Conservation (phyloP, 2,329 filamentous ascomycete genomes). For the Sporothrix brunneoviolacea region DNA sequence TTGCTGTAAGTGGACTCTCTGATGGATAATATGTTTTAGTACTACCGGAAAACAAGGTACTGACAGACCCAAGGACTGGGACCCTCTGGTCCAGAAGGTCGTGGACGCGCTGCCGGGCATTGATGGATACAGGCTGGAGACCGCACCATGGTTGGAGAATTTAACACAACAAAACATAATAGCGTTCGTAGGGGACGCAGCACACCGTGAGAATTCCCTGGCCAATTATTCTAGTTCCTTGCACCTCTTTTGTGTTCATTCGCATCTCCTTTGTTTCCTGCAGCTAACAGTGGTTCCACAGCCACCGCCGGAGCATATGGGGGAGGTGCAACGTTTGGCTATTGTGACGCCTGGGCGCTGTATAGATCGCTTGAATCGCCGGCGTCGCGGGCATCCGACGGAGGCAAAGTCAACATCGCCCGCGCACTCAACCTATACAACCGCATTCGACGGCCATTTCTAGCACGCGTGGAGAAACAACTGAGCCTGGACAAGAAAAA, state of each 20-base stretch:
- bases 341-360: conserved; percentile 9
- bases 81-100: conserved; percentile 5
- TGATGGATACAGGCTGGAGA: conserved; percentile 8
- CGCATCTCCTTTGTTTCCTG: neutral
- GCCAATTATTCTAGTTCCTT: too few species aligned
- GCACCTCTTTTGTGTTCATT: neutral
- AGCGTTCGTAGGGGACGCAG: conserved; percentile 11
- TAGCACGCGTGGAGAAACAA: conserved; percentile 9
- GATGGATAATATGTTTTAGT: too few species aligned
- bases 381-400: too few species aligned
- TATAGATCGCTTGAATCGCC: conserved; percentile 1
- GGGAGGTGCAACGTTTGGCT: conserved; percentile 5
- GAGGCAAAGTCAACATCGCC: neutral
- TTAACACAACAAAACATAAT: conserved; percentile 2
- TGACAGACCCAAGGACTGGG: too few species aligned
- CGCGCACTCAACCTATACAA: conserved; percentile 5
- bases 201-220: conserved; percentile 10
- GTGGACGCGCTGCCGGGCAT: neutral
- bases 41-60: too few species aligned
- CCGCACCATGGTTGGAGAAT: conserved; percentile 9
- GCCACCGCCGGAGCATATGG: conserved; percentile 11
- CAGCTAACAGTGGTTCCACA: too few species aligned
- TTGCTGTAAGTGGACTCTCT: too few species aligned
- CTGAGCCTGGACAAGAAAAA: neutral
- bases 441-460: conserved; percentile 1